Evolutionary conservation across 176 grass and related monocot species (phyloP).

Genomic region (Chloris gayana): DNA sequence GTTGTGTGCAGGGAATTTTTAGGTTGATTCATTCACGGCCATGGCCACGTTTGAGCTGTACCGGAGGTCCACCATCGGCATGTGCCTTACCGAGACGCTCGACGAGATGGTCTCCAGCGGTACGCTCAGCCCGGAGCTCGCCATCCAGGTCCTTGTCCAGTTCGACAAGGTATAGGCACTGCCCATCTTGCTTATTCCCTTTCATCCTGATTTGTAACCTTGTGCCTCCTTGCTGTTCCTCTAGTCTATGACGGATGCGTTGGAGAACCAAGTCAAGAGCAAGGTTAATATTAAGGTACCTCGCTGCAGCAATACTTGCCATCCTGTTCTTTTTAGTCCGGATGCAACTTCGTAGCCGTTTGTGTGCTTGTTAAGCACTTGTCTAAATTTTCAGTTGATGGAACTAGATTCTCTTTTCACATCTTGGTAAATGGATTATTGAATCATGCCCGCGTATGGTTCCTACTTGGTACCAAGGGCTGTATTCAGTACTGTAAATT

Average conservation of each 20-base stretch:
- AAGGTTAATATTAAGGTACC: constrained; percentile 86
- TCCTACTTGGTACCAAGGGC: neutral
- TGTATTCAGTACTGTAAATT: neutral
- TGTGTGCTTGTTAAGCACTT: neutral
- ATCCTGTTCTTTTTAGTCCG: no score
- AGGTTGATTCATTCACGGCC: no score
- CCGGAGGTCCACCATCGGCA: constrained; percentile 80
- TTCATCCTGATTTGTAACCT: neutral
- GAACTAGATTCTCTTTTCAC: neutral
- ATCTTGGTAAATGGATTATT: neutral
- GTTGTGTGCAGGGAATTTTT: constrained; percentile 25
- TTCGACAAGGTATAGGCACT: constrained; percentile 96
- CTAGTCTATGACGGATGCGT: constrained; percentile 93
- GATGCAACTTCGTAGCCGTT: neutral
- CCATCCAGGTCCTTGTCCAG: constrained; percentile 93
- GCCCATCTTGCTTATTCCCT: neutral
- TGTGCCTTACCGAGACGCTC: constrained; percentile 89
- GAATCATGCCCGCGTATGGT: neutral
- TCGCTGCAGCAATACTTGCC: neutral
- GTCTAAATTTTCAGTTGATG: neutral
- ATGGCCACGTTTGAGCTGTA: constrained; percentile 99
- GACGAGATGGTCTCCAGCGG: constrained; percentile 94
- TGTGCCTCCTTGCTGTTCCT: neutral
- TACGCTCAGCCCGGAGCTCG: constrained; percentile 84
- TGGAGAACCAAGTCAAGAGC: constrained; percentile 94